Percentiles rank a stretch among this genome's conserved stretches.
Evolutionary conservation across 495 filamentous ascomycete species (phyloP).

Genomic region (Daldinia grandis): DNA sequence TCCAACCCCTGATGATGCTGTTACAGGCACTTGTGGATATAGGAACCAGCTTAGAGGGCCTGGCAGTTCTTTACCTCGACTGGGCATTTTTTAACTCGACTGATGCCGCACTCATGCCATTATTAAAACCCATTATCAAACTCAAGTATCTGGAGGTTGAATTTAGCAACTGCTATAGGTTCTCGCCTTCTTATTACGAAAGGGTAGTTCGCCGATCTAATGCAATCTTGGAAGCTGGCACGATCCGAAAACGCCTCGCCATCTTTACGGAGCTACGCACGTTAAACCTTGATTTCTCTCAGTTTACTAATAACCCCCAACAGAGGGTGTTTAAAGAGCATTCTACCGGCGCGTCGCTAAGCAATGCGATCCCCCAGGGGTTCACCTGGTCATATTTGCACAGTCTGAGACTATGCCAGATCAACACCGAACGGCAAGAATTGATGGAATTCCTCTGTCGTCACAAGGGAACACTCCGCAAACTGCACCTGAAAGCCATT

Average conservation of each 20-base stretch:
- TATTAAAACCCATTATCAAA: constrained; percentile 19
- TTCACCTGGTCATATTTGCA: constrained; percentile 20
- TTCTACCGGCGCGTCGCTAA: not conserved
- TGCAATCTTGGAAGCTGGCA: not conserved
- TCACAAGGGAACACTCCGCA: constrained; percentile 30
- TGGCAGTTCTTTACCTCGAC: not conserved
- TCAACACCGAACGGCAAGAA: constrained; percentile 18
- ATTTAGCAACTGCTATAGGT: not conserved
- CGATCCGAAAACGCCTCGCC: not conserved
- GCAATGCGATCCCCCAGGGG: constrained; percentile 6
- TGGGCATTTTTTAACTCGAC: not conserved
- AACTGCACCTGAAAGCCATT: constrained; percentile 12
- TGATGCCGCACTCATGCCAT: constrained; percentile 1
- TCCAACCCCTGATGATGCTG: constrained; percentile 6
- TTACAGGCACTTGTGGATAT: not conserved
- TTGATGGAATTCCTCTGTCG: constrained; percentile 15
- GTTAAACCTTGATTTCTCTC: not conserved
- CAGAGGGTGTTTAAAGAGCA: too few relatives aligned
- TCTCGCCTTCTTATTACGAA: too few relatives aligned
- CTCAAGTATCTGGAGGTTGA: constrained; percentile 18
- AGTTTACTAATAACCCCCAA: too few relatives aligned
- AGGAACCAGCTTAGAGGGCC: constrained; percentile 7
- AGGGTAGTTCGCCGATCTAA: too few relatives aligned
- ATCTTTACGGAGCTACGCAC: not conserved
- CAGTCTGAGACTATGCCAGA: constrained; percentile 8